Evolutionary conservation across 495 filamentous ascomycete species (phyloP), one percentile per base, ranked within the genome.

Genomic region (Astrothelium subdiscretum): DNA sequence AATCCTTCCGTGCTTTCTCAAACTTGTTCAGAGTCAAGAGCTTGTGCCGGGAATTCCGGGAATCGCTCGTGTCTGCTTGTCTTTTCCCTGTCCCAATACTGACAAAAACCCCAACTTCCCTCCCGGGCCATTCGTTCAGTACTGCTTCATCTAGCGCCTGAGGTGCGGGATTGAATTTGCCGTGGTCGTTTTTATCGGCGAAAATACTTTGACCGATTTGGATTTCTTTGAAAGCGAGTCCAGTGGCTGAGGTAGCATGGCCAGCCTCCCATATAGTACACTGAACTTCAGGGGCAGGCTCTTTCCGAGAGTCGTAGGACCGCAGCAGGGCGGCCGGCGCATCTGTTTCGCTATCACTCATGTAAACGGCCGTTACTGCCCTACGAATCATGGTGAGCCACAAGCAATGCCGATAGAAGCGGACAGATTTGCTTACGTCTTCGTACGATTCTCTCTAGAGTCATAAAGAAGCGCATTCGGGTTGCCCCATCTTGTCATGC

Each of bases 201-300:
- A 97, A 98, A 13, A 89, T 80, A 12, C 91, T 91, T 67, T 97
- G 92, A 2, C 91, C 95, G 59, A 97, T 88, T 65, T 88, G 89
- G 42, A 98, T 91, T 0, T 92, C 90, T 72, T 98, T 98, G 76
- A 98, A 98, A 2, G 94, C 95, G 32, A 95, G 77, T 0, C 88
- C 91, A 2, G 90, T 96, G 2, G 94, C 91, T 58, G 82, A 89
- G 2, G 94, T 98, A n/a, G 94, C 94, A 42, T 95, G 85, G 8
- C 94, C 94, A 3, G 94, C 94, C 73, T 98, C 83, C 94, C 94
- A 98, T 59, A 98, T 90, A 15, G 82, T 95, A 72, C 91, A 96
- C 67, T 95, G 85, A 62, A 89, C 89, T 71, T 95, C 90, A 0
- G 92, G 87, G 3, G 90, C 82, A 0, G 91, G 87, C 72, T 97